Evolutionary conservation across 2,329 filamentous ascomycete species (phyloP).

Genomic region (Talaromyces pinophilus): DNA sequence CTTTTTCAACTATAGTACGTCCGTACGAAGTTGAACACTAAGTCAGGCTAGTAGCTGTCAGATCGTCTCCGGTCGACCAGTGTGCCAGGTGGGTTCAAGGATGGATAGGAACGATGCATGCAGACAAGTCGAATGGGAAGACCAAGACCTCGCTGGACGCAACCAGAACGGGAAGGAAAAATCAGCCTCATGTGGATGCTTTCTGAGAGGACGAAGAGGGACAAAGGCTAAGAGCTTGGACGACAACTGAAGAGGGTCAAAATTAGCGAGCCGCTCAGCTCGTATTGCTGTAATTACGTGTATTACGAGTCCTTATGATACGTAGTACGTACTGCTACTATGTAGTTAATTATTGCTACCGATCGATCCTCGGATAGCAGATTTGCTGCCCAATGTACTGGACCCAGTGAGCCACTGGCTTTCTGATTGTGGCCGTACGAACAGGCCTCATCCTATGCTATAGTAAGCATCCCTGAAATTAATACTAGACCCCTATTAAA

Average conservation of each 20-base stretch:
- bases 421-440: constrained; percentile 5
- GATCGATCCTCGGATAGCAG: neutral
- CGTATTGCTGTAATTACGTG: neutral
- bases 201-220: neutral
- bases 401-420: neutral
- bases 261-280: constrained; percentile 22
- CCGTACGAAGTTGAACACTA: neutral
- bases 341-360: too few relatives aligned
- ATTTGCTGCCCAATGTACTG: constrained; percentile 4
- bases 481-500: neutral
- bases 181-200: constrained; percentile 13
- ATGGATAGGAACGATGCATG: neutral
- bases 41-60: neutral
- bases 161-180: constrained; percentile 7
- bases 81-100: neutral
- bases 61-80: neutral
- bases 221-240: neutral
- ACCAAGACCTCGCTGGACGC: constrained; percentile 7
- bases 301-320: neutral
- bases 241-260: constrained; percentile 19
- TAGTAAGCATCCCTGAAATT: neutral
- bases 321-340: too few relatives aligned
- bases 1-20: neutral
- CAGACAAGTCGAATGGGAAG: neutral
- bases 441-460: neutral